Conservation (phyloP, 2,329 filamentous ascomycete species). For the Venturia oleaginea region DNA sequence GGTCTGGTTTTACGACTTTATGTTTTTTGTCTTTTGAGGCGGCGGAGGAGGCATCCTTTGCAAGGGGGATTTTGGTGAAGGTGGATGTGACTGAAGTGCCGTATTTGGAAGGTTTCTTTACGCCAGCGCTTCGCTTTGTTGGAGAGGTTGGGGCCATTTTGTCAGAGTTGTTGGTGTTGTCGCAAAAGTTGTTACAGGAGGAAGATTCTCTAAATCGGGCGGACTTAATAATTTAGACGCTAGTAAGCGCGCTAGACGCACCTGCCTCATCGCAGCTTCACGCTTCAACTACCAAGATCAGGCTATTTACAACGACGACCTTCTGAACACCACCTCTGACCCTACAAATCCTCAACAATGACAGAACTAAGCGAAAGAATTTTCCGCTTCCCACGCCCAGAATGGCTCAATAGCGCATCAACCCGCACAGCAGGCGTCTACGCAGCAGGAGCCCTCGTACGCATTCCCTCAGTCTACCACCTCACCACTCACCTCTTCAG, state of each 20-base stretch:
- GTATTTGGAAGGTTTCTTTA: slow-evolving; percentile 17
- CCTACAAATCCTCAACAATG: not conserved
- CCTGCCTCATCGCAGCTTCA: slow-evolving; percentile 3
- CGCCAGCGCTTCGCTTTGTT: not conserved
- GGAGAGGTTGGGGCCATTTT: slow-evolving; percentile 7
- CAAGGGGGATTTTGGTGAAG: slow-evolving; percentile 19
- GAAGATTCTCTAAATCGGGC: not conserved
- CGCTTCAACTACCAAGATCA: not conserved
- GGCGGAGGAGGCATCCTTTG: slow-evolving; percentile 25
- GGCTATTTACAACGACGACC: not conserved
- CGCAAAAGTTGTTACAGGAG: not conserved
- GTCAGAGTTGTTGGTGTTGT: not conserved
- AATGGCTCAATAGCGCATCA: slow-evolving; percentile 57
- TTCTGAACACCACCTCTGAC: not conserved
- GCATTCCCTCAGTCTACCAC: slow-evolving; percentile 18
- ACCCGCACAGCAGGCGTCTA: slow-evolving; percentile 58
- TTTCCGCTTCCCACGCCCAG: slow-evolving; percentile 58
- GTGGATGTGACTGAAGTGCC: slow-evolving; percentile 22
- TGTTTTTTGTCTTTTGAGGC: slow-evolving; percentile 35
- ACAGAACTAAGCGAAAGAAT: slow-evolving; percentile 37
- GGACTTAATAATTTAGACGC: slow-evolving; percentile 5
- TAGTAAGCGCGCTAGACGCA: not conserved
- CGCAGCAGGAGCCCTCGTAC: slow-evolving; percentile 54
- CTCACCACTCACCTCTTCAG: not conserved
- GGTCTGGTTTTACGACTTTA: slow-evolving; percentile 34